phyloP scores from a whole-genome alignment of 129 eudicot species.

The Cynara cardunculus region DNA sequence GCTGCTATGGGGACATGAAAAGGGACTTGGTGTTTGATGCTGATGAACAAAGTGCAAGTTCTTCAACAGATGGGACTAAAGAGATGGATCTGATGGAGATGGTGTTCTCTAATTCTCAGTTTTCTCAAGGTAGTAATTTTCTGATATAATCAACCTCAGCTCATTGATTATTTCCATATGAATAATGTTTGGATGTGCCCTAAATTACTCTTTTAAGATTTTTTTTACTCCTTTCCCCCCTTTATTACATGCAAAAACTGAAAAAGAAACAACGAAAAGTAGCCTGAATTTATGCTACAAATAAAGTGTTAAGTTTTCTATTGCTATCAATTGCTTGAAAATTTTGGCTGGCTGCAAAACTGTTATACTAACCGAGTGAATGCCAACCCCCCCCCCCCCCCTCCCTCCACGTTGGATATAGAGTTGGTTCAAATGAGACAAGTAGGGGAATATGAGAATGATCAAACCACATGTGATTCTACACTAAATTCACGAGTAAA shows the following conservation, averaged over 20 bases:
- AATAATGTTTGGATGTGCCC: neutral
- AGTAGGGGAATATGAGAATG: too few species aligned
- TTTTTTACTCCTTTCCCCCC: neutral
- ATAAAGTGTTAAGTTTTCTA: neutral
- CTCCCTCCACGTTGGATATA: too few species aligned
- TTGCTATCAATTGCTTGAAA: neutral
- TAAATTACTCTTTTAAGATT: slow-evolving; percentile 2
- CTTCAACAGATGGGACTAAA: slow-evolving; percentile 16
- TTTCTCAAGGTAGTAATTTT: slow-evolving; percentile 23
- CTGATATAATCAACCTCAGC: slow-evolving; percentile 2
- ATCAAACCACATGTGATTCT: too few species aligned
- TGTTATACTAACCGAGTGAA: neutral
- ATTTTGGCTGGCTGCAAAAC: neutral
- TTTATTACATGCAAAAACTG: neutral
- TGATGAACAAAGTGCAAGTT: slow-evolving; percentile 6
- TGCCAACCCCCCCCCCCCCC: too few species aligned
- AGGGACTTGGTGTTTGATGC: slow-evolving; percentile 13
- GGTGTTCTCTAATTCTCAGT: slow-evolving; percentile 40
- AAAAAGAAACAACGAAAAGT: neutral
- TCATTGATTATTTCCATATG: neutral
- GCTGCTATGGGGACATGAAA: slow-evolving; percentile 11
- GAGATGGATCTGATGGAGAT: slow-evolving; percentile 67
- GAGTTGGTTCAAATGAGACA: too few species aligned
- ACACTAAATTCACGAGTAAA: too few species aligned
- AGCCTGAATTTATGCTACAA: neutral